These are phyloP conservation scores for Knoxia roxburghii DNA, from an alignment of 257 asterid species.

Conservation along the genomic window DNA sequence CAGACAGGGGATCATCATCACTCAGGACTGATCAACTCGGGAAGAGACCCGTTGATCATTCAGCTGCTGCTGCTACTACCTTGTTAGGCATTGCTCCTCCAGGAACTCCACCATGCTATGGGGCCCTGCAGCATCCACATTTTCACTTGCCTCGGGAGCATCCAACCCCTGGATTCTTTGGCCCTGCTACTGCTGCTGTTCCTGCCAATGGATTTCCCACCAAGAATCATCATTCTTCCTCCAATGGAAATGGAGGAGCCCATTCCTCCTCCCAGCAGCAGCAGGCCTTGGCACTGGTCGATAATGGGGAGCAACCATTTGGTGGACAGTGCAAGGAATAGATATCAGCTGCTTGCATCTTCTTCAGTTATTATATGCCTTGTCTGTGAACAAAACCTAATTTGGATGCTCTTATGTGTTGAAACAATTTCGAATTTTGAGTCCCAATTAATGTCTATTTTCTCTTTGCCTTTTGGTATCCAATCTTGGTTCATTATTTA, in stretches of 20 bases:
- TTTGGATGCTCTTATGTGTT: not conserved
- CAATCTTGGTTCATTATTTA: too few relatives aligned
- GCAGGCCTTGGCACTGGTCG: slow-evolving; percentile 22
- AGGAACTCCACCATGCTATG: not conserved
- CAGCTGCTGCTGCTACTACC: slow-evolving; percentile 13
- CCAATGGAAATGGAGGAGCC: too few relatives aligned
- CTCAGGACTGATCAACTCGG: slow-evolving; percentile 47
- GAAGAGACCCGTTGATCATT: slow-evolving; percentile 43
- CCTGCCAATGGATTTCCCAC: slow-evolving; percentile 47
- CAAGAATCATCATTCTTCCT: slow-evolving; percentile 26
- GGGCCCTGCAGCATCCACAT: slow-evolving; percentile 20
- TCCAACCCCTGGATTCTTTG: slow-evolving; percentile 34
- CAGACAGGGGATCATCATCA: slow-evolving; percentile 48
- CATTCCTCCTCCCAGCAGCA: slow-evolving; percentile 16
- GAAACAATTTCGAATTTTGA: too few relatives aligned
- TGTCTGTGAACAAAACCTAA: not conserved
- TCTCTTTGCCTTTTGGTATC: too few relatives aligned
- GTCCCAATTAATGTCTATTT: not conserved
- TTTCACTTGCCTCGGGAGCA: slow-evolving; percentile 46
- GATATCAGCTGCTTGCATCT: slow-evolving; percentile 19
- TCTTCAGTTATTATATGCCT: not conserved
- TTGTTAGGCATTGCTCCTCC: slow-evolving; percentile 25
- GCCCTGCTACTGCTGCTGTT: slow-evolving; percentile 29
- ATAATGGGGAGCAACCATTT: slow-evolving; percentile 33
- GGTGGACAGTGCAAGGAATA: slow-evolving; percentile 49